Percentiles rank a stretch among this genome's conserved stretches.
Conservation (phyloP, 305 asterid species). For the Fraxinus platypoda region DNA sequence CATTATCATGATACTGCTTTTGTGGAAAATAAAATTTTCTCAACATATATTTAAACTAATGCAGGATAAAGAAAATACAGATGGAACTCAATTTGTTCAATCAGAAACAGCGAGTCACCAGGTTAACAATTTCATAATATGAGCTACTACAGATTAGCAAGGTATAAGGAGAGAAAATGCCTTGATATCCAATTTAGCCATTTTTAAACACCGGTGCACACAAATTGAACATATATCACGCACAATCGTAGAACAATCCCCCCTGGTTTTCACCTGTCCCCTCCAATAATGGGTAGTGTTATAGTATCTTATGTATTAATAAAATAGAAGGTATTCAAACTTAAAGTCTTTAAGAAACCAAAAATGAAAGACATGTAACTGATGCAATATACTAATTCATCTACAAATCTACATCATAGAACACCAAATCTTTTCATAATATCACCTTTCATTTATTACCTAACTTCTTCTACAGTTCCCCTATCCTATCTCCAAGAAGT, state of each 20-base stretch:
- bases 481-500: background rate
- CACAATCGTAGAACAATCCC: background rate
- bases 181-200: background rate
- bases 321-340: background rate
- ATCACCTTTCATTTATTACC: background rate
- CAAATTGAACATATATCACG: background rate
- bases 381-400: background rate
- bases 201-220: background rate
- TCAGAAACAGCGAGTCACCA: background rate
- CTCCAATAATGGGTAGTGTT: background rate
- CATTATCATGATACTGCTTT: conserved; percentile 27
- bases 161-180: background rate
- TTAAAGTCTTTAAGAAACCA: background rate
- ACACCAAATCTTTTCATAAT: background rate
- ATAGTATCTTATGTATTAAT: background rate
- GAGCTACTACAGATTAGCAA: background rate
- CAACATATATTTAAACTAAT: conserved; percentile 1
- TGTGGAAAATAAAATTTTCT: conserved; percentile 6
- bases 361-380: background rate
- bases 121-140: background rate
- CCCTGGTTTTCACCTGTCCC: background rate
- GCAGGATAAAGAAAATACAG: background rate
- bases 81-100: background rate
- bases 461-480: background rate
- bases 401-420: background rate